These are phyloP conservation scores for Gossypium stocksii DNA, from an alignment of 345 rosid genomes.

Conservation along the genomic window DNA sequence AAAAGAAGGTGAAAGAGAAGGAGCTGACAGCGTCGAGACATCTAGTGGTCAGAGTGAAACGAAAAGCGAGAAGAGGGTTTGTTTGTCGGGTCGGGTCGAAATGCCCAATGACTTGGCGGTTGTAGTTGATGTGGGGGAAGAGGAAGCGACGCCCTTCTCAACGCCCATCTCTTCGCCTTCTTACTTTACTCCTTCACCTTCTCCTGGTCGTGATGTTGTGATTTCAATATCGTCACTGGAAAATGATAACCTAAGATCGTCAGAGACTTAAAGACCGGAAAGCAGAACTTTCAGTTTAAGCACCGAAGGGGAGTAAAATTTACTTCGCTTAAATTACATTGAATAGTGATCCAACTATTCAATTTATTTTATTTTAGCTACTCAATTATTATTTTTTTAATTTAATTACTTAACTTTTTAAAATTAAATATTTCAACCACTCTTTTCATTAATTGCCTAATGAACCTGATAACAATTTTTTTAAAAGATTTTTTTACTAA, in stretches of 20 bases:
- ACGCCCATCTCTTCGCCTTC: slow-evolving; percentile 67
- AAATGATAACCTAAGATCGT: not conserved
- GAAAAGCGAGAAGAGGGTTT: slow-evolving; percentile 9
- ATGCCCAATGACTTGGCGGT: slow-evolving; percentile 7
- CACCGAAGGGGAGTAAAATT: not conserved
- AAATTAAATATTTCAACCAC: too few relatives aligned
- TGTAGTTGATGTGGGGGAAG: slow-evolving; percentile 21
- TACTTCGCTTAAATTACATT: too few relatives aligned
- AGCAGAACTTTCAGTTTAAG: not conserved
- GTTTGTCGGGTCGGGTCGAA: not conserved
- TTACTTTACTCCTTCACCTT: slow-evolving; percentile 55
- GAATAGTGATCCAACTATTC: too few relatives aligned
- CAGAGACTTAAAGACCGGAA: not conserved
- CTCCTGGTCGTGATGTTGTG: slow-evolving; percentile 30
- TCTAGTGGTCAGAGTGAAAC: not conserved
- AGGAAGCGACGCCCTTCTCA: slow-evolving; percentile 54
- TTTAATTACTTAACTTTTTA: too few relatives aligned
- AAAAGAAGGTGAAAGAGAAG: slow-evolving; percentile 61
- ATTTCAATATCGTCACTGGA: not conserved
- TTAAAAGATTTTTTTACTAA: too few relatives aligned
- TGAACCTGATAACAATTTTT: too few relatives aligned
- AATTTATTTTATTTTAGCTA: too few relatives aligned
- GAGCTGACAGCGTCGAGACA: slow-evolving; percentile 6
- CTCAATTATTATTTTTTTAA: too few relatives aligned
- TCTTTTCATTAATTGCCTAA: not conserved